Evolutionary conservation across 139 green algal species (phyloP).

Genomic region (Dunaliella sp.): DNA sequence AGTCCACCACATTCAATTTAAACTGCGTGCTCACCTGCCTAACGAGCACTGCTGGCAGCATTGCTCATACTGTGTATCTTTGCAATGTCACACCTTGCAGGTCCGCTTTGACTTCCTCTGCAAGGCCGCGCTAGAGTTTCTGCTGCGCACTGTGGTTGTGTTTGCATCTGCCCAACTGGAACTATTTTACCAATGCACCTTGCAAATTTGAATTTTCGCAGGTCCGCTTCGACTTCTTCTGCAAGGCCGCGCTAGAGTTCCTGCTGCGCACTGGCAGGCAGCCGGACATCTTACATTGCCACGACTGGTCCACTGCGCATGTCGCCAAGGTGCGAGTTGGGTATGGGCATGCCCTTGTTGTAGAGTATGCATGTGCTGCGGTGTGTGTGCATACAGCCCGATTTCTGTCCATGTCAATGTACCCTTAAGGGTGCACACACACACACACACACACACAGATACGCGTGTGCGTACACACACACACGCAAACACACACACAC

Average conservation of each 20-base stretch:
- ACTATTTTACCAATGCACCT: too few relatives aligned
- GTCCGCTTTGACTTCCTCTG: conserved; percentile 93
- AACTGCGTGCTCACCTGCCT: too few relatives aligned
- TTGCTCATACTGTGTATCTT: too few relatives aligned
- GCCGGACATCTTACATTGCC: conserved; percentile 95
- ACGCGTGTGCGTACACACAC: too few relatives aligned
- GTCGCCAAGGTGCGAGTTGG: conserved; percentile 42
- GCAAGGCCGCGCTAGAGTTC: conserved; percentile 90
- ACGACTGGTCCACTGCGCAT: conserved; percentile 94
- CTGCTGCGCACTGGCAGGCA: conserved; percentile 62
- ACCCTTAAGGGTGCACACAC: background rate
- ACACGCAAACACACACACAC: too few relatives aligned
- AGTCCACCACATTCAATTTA: too few relatives aligned
- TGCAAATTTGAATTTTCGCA: too few relatives aligned
- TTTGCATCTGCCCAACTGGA: background rate
- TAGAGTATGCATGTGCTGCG: background rate
- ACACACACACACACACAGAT: background rate
- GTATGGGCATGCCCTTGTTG: background rate
- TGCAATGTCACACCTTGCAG: too few relatives aligned
- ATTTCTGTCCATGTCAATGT: too few relatives aligned
- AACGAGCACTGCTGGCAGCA: too few relatives aligned
- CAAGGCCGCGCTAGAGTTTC: conserved; percentile 90
- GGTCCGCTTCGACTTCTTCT: conserved; percentile 93
- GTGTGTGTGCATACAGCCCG: too few relatives aligned
- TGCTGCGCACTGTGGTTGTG: conserved; percentile 56